Base-by-base conservation (phyloP, 2,329 filamentous ascomycete species). In the Phaeophleospora eucalypticola region DNA sequence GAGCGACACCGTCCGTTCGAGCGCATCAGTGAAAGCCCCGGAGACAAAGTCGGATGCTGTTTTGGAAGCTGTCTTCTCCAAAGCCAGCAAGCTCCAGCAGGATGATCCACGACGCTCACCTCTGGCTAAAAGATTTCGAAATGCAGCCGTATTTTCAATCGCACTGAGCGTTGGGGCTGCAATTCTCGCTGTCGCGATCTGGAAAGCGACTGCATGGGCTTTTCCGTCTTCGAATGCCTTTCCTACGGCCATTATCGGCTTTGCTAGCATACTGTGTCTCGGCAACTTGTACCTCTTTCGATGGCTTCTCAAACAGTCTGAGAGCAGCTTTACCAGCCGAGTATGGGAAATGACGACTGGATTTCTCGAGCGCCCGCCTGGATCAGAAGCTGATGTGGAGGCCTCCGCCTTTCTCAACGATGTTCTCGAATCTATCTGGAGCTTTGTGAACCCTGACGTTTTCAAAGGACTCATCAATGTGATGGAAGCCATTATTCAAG, bases 401-500 rank as follows among this genome's bases (percentile, higher is more conserved):
- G 37, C 37, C 8, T 17, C 37, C 8, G 10, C 20, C 37, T 39
- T 17, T 17, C 19, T 39, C 9, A 39, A 39, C 20, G 37, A 39
- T 14, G 24, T 39, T 14, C 37, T 39, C 4, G 37, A 39, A 7
- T 39, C 37, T 7, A 39, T 39, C 17, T 39, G 37, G 37, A 17
- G 17, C 12, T 39, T 39, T 20, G 7, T 39, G 7, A 39, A 39
- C 21, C 37, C 37, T 3, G 37, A 39, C 21, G 21, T 39, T 19
- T 39, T 39, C 19, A 21, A 24, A n/a, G 4, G n/a, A 21, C 8
- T 39, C 10, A 39, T 19, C 4, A 15, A 24, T n/a, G 18, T 39
- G 3, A 39, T 39, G 37, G 37, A 39, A 15, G 17, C 37, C 6
- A 39, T n/a, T 19, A 39, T 39, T 21, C 37, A 39, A 24, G 37